Percentiles rank a stretch among this genome's conserved stretches.
These are phyloP conservation scores for Monosporozyma servazzii DNA, from an alignment of 805 yeast species.

Conservation along the genomic window DNA sequence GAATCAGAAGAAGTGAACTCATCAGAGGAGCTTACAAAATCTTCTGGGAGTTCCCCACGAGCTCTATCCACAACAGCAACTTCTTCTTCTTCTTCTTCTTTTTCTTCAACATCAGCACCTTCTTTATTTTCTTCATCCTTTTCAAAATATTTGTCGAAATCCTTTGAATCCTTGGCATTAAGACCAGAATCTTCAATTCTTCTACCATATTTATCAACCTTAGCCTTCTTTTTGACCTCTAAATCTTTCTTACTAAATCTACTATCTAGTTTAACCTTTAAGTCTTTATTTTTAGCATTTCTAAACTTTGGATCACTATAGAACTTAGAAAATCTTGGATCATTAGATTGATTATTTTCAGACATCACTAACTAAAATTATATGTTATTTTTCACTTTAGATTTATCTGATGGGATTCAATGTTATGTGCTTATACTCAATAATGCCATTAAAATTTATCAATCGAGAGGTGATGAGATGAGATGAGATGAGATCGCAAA, in stretches of 20 bases:
- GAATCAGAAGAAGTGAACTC: conserved; percentile 39
- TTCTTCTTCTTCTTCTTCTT: conserved; percentile 16
- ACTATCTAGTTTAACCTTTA: conserved; percentile 73
- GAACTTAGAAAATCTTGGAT: conserved; percentile 69
- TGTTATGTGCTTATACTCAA: neutral
- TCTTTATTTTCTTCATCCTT: conserved; percentile 29
- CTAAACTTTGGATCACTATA: conserved; percentile 85
- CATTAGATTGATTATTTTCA: conserved; percentile 36
- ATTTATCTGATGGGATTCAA: neutral
- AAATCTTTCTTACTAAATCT: conserved; percentile 63
- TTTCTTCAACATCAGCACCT: conserved; percentile 16
- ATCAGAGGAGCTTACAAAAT: conserved; percentile 35
- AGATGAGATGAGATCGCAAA: conserved; percentile 12
- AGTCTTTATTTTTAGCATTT: conserved; percentile 56
- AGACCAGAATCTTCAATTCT: conserved; percentile 36
- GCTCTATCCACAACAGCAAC: conserved; percentile 40
- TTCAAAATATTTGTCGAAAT: conserved; percentile 59
- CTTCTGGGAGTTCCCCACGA: conserved; percentile 53
- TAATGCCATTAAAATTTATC: neutral
- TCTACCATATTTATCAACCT: conserved; percentile 84
- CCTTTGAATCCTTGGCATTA: conserved; percentile 34
- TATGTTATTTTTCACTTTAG: neutral
- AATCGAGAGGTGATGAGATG: conserved; percentile 12
- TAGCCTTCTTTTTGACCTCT: conserved; percentile 50
- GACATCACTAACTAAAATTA: conserved; percentile 9